Conservation (phyloP, 148 eudicot genomes). For the Suaeda aralocaspica region DNA sequence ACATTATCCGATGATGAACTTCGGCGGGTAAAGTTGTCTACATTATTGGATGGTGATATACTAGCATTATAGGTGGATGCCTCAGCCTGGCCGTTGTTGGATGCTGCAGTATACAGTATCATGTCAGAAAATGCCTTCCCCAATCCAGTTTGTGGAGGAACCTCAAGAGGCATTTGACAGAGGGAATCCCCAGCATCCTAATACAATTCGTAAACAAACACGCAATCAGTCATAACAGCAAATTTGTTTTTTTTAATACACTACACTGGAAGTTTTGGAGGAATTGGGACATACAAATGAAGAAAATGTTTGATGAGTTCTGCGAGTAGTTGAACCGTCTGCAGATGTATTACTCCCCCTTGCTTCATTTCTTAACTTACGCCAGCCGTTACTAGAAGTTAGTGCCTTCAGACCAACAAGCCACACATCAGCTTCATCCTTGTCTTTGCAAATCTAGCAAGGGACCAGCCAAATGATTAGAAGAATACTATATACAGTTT, state of each 20-base stretch:
- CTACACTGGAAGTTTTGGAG: constrained; percentile 1
- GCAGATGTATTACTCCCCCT: constrained; percentile 42
- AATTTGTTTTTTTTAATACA: neutral
- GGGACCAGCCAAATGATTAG: constrained; percentile 8
- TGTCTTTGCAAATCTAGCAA: constrained; percentile 91
- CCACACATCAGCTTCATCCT: constrained; percentile 98
- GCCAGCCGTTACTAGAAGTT: constrained; percentile 49
- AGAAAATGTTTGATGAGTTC: constrained; percentile 42
- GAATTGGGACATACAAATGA: constrained; percentile 41
- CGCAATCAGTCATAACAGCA: constrained; percentile 4
- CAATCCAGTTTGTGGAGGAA: constrained; percentile 52
- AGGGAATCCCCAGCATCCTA: constrained; percentile 55
- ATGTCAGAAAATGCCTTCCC: constrained; percentile 82
- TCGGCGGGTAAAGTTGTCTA: constrained; percentile 45
- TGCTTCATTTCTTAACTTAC: constrained; percentile 45
- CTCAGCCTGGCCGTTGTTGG: constrained; percentile 43
- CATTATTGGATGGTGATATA: constrained; percentile 28
- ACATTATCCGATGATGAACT: constrained; percentile 57
- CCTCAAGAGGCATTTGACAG: constrained; percentile 34
- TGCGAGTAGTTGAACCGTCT: constrained; percentile 44
- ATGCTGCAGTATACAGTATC: constrained; percentile 48
- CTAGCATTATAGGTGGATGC: constrained; percentile 27
- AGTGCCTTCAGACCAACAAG: constrained; percentile 79
- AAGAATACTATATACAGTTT: constrained; percentile 10
- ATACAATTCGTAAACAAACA: constrained; percentile 16